phyloP scores from a whole-genome alignment of 2,329 filamentous ascomycete species.

The Aureobasidium musti region DNA sequence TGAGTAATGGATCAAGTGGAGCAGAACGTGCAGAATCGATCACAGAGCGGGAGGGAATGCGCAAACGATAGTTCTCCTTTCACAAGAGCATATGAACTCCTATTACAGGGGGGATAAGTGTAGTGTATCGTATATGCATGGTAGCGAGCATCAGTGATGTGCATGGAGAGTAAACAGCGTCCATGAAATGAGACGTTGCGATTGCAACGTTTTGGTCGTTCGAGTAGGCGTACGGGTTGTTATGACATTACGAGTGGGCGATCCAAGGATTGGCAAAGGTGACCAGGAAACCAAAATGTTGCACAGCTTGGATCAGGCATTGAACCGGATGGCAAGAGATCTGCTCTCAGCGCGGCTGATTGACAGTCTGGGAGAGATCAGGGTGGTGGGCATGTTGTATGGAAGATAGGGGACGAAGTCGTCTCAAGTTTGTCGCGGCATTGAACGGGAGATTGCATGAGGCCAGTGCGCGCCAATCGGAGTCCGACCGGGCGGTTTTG shows the following conservation, averaged over 20 bases:
- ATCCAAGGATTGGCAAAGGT: not conserved
- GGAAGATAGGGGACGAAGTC: conserved; percentile 9
- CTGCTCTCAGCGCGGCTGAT: conserved; percentile 19
- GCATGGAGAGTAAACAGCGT: conserved; percentile 8
- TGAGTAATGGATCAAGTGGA: conserved; percentile 20
- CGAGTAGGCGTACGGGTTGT: conserved; percentile 21
- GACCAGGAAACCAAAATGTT: conserved; percentile 14
- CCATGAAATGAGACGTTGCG: conserved; percentile 26
- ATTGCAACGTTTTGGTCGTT: conserved; percentile 25
- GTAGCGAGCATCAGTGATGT: conserved; percentile 13
- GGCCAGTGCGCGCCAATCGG: conserved; percentile 14
- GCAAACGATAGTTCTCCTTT: conserved; percentile 17
- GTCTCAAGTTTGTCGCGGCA: conserved; percentile 11
- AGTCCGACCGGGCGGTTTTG: conserved; percentile 4
- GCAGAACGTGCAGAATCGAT: conserved; percentile 12
- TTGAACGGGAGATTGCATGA: conserved; percentile 22
- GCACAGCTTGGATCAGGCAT: conserved; percentile 19
- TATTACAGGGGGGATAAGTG: conserved; percentile 12
- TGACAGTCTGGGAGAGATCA: conserved; percentile 18
- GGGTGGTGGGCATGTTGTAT: conserved; percentile 20
- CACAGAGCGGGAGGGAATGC: not conserved
- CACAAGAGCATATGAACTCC: conserved; percentile 17
- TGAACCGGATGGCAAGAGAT: not conserved
- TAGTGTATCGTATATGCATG: conserved; percentile 25
- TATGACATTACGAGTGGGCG: conserved; percentile 20